Percentiles rank a stretch among this genome's conserved stretches.
Conservation (phyloP, 148 eudicot genomes). For the Euryodendron excelsum region DNA sequence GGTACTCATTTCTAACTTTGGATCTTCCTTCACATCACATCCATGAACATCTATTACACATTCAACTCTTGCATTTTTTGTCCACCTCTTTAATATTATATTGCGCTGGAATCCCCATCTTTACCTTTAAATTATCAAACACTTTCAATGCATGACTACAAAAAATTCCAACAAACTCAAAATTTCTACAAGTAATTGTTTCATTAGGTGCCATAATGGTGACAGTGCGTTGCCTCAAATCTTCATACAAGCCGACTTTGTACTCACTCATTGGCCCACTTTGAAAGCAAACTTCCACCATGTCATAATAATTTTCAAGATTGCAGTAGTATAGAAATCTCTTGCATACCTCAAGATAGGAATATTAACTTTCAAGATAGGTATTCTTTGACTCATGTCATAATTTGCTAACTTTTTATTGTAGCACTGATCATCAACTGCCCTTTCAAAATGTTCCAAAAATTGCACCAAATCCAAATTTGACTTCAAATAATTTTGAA, state of each 20-base stretch:
- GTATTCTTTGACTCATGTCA: not conserved
- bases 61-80: too few species aligned
- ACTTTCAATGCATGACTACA: not conserved
- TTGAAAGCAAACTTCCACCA: not conserved
- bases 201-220: too few species aligned
- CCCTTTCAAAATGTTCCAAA: not conserved
- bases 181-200: too few species aligned
- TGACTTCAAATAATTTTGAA: too few species aligned
- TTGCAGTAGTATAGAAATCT: not conserved
- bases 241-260: too few species aligned
- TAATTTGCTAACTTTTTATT: constrained; percentile 8
- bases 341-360: not conserved
- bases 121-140: not conserved
- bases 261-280: not conserved
- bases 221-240: too few species aligned
- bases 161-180: too few species aligned
- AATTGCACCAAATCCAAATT: too few species aligned
- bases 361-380: not conserved
- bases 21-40: not conserved
- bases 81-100: constrained; percentile 6
- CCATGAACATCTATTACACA: not conserved
- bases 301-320: not conserved
- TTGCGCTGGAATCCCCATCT: not conserved
- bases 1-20: not conserved
- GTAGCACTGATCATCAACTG: not conserved